Conservation (phyloP, 306 rosid species). For the Malus orientalis region DNA sequence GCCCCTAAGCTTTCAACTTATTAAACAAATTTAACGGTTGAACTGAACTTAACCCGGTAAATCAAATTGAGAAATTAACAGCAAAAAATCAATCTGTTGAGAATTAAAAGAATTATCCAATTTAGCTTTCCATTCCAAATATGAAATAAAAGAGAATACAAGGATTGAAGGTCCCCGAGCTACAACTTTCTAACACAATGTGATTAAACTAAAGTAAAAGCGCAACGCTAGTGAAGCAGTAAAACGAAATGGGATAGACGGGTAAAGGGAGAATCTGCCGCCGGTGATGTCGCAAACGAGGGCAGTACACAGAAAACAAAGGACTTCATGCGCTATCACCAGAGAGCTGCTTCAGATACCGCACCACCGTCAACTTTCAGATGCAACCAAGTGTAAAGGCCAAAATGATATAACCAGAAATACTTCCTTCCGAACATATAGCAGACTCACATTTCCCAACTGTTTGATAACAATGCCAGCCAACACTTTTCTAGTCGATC, state of each 20-base stretch:
- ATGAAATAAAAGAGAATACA: conserved; percentile 16
- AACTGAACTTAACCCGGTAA: not conserved
- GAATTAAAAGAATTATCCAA: conserved; percentile 12
- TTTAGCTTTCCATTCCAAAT: conserved; percentile 18
- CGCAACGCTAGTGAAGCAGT: conserved; percentile 19
- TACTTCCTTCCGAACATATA: conserved; percentile 10
- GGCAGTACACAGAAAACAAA: conserved; percentile 8
- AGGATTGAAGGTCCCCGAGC: conserved; percentile 16
- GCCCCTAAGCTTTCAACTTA: too few species aligned
- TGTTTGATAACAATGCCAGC: conserved; percentile 21
- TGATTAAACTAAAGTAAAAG: conserved; percentile 19
- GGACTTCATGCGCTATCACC: conserved; percentile 18
- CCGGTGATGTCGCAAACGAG: conserved; percentile 24
- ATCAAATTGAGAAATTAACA: not conserved
- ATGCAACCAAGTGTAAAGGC: conserved; percentile 30
- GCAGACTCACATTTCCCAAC: conserved; percentile 22
- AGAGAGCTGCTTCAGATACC: conserved; percentile 23
- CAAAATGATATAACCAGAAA: conserved; percentile 18
- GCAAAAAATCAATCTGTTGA: not conserved
- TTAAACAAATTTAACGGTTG: too few species aligned
- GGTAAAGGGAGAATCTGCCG: conserved; percentile 22
- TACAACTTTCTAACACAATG: conserved; percentile 37
- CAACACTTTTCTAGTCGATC: conserved; percentile 51
- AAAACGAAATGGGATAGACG: conserved; percentile 7
- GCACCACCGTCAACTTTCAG: conserved; percentile 28